Percentiles rank a stretch among this genome's conserved stretches.
These are phyloP conservation scores for Hypoxylon sp. DNA, from an alignment of 2,329 filamentous ascomycete genomes.

Conservation along the genomic window DNA sequence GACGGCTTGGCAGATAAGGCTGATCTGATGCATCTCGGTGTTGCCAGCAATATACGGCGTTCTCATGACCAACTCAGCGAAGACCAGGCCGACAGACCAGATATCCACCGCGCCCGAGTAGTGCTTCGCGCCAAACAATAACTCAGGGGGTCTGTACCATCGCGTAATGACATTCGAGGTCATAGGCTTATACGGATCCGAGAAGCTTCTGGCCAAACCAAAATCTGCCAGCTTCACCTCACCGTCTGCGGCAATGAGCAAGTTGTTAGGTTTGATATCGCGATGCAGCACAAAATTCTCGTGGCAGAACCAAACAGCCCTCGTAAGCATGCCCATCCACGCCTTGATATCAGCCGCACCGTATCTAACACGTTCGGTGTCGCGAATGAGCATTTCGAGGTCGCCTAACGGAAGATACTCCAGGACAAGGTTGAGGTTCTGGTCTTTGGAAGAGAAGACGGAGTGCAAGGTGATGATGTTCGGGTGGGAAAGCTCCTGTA, in stretches of 20 bases:
- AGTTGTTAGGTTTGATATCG: slow-evolving; percentile 99
- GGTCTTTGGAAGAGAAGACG: slow-evolving; percentile 95
- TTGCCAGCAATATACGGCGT: slow-evolving; percentile 87
- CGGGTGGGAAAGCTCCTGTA: slow-evolving; percentile 93
- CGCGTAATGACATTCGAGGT: slow-evolving; percentile 95
- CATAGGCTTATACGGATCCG: slow-evolving; percentile 91
- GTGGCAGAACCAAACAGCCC: slow-evolving; percentile 97
- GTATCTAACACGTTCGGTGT: slow-evolving; percentile 83
- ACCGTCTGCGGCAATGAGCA: slow-evolving; percentile 92
- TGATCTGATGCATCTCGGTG: slow-evolving; percentile 88
- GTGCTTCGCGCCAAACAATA: slow-evolving; percentile 90
- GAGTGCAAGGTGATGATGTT: slow-evolving; percentile 95
- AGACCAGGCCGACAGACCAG: slow-evolving; percentile 93
- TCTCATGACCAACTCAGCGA: slow-evolving; percentile 89
- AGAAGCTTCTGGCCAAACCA: slow-evolving; percentile 89
- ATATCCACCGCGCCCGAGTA: slow-evolving; percentile 94
- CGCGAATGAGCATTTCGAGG: slow-evolving; percentile 93
- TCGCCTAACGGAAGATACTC: slow-evolving; percentile 96
- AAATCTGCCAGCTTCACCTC: slow-evolving; percentile 98
- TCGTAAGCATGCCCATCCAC: slow-evolving; percentile 97
- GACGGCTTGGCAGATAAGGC: slow-evolving; percentile 85
- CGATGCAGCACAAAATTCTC: slow-evolving; percentile 94
- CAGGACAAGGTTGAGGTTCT: slow-evolving; percentile 95
- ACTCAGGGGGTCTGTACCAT: slow-evolving; percentile 96
- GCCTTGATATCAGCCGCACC: slow-evolving; percentile 93